Base-by-base conservation (phyloP, 352 stramenopile species). In the Globisporangium middletonii region DNA sequence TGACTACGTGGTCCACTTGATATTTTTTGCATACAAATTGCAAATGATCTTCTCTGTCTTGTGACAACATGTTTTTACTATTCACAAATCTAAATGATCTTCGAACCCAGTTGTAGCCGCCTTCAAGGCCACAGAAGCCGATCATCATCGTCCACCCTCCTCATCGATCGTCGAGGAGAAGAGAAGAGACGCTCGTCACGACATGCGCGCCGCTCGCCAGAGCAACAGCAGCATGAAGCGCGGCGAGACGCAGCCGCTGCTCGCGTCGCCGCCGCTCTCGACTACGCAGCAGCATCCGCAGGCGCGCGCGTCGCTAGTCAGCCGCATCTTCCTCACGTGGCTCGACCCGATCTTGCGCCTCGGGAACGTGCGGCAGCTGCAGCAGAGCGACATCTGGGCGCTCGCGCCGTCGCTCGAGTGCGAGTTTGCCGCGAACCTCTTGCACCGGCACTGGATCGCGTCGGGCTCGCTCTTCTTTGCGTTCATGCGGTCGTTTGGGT, bases 391-490 rank as follows among this genome's bases (percentile, higher is more conserved):
- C 44, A 69, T 86, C 2, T 93, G 80, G 83, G 60, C 75, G 23
- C 69, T 93, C 38, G 66, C 75, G 19, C 58, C 69, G 11, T 33
- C 15, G 9, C 69, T 78, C 18, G 70, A 71, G 13, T 72, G 71
- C 50, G 77, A 85, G 53, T 59, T 65, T 19, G 74, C 68, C 19
- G 69, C 75, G 16, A 79, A 81, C 47, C 50, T 71, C 27, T 61
- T 92, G 43, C 69, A 88, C 27, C 69, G 63, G 50, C 66, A 81
- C 45, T 92, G 79, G 82, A 77, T 78, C 56, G 62, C 72, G 0
- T 79, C 68, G 5, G 72, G 72, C 1, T 88, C 80, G 38, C 65
- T 91, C 41, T 63, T 65, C 27, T 63, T 71, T 38, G 81, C 77
- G 5, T 82, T 92, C 44, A 18, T 82, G 41, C 69, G 71, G 50